These are phyloP conservation scores for Heterobasidion occidentale DNA, from an alignment of 1,284 basidiomycete species.

Conservation along the genomic window DNA sequence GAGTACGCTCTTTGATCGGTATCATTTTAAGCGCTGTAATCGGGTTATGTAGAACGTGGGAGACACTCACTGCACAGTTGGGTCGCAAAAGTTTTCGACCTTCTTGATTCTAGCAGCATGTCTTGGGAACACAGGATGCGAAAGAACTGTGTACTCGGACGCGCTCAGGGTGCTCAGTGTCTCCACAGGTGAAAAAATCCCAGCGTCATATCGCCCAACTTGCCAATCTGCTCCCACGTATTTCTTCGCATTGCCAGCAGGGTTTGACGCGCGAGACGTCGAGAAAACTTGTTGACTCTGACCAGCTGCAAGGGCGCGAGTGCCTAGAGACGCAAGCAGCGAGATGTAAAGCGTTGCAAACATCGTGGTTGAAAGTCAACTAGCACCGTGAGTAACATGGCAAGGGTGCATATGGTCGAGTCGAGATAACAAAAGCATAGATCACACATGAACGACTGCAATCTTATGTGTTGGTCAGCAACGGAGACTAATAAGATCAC, in stretches of 20 bases:
- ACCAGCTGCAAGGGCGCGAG: too few species aligned
- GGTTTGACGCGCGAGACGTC: not conserved
- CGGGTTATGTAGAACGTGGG: not conserved
- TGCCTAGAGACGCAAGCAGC: too few species aligned
- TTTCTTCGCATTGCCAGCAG: not conserved
- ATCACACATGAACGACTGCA: too few species aligned
- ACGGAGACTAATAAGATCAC: too few species aligned
- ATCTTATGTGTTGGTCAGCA: too few species aligned
- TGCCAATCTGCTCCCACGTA: not conserved
- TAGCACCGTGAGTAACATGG: too few species aligned
- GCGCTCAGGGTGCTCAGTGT: constrained; percentile 5
- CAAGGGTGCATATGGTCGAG: too few species aligned
- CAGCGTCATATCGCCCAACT: not conserved
- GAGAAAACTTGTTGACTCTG: not conserved
- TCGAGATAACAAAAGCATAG: too few species aligned
- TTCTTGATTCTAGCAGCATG: constrained; percentile 13
- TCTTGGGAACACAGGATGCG: constrained; percentile 10
- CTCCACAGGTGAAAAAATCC: constrained; percentile 7
- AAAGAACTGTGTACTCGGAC: constrained; percentile 9
- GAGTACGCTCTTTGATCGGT: constrained; percentile 10
- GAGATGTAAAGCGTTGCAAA: too few species aligned
- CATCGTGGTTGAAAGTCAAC: too few species aligned
- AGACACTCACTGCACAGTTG: constrained; percentile 10
- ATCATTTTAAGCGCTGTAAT: not conserved
- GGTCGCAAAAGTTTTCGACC: constrained; percentile 11